phyloP scores from a whole-genome alignment of 176 grass and related monocot species.

The Oryza officinalis region DNA sequence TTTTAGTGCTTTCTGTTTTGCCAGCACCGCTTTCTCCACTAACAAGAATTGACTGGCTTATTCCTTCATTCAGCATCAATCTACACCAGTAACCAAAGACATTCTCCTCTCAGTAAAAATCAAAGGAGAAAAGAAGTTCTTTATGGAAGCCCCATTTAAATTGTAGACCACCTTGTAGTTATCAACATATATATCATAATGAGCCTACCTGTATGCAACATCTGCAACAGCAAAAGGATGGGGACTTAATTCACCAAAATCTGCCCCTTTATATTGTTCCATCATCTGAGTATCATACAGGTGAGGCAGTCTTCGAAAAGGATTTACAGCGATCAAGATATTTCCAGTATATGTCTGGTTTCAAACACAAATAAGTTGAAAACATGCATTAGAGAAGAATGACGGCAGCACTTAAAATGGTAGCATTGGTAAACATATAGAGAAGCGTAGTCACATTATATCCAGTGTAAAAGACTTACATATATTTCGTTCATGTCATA shows the following conservation, averaged over 20 bases:
- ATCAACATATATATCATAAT: conserved; percentile 35
- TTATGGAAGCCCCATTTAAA: conserved; percentile 18
- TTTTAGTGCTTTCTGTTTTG: conserved; percentile 98
- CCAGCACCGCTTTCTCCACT: conserved; percentile 98
- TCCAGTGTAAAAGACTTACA: conserved; percentile 51
- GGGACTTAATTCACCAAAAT: conserved; percentile 92
- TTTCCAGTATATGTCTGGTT: conserved; percentile 92
- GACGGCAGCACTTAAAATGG: not conserved
- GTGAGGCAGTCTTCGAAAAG: conserved; percentile 94
- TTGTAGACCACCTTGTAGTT: conserved; percentile 17
- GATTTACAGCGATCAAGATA: conserved; percentile 98
- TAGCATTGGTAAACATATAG: not conserved
- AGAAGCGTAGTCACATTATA: not conserved
- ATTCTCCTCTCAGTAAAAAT: conserved; percentile 31
- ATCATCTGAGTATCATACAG: conserved; percentile 97
- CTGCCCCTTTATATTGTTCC: conserved; percentile 95
- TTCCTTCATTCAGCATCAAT: conserved; percentile 73
- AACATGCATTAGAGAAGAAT: conserved; percentile 25
- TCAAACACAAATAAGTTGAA: conserved; percentile 31
- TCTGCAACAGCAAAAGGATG: conserved; percentile 98
- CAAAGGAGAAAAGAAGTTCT: conserved; percentile 11
- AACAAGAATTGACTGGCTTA: conserved; percentile 86
- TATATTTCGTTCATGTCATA: conserved; percentile 98
- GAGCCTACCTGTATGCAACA: conserved; percentile 92
- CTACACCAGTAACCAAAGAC: conserved; percentile 44